A percentile compares a stretch with the other conserved stretches of the same genome.
These are phyloP conservation scores for Penicillium pancosmium DNA, from an alignment of 495 filamentous ascomycete genomes.

Conservation along the genomic window DNA sequence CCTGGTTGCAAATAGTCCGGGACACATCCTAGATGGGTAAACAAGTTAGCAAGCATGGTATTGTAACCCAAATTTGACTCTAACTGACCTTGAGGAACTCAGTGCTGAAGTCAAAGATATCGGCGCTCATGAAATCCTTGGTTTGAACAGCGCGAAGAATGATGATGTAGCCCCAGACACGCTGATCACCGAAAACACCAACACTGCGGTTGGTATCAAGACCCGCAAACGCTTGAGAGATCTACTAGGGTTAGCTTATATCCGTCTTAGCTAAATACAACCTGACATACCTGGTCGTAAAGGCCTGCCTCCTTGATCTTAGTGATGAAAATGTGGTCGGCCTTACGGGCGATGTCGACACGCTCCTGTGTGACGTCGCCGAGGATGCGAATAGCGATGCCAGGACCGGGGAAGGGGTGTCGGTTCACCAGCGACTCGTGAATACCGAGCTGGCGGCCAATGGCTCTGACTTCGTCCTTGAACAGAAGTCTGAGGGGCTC, in stretches of 20 bases:
- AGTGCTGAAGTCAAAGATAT: slow-evolving; percentile 17
- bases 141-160: slow-evolving; percentile 27
- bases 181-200: slow-evolving; percentile 29
- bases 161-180: slow-evolving; percentile 29
- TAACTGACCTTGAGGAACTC: slow-evolving; percentile 18
- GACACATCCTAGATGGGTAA: slow-evolving; percentile 19
- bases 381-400: slow-evolving; percentile 85
- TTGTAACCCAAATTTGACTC: neutral
- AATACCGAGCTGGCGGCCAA: slow-evolving; percentile 78
- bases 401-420: slow-evolving; percentile 82
- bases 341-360: slow-evolving; percentile 78
- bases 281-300: slow-evolving; percentile 59
- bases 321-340: slow-evolving; percentile 82
- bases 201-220: slow-evolving; percentile 43
- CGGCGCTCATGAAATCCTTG: slow-evolving; percentile 29
- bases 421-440: slow-evolving; percentile 77
- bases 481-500: slow-evolving; percentile 82
- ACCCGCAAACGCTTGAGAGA: slow-evolving; percentile 83
- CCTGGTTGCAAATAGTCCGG: slow-evolving; percentile 24
- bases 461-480: slow-evolving; percentile 77
- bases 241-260: slow-evolving; percentile 31
- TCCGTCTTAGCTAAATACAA: neutral
- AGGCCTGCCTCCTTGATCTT: slow-evolving; percentile 83
- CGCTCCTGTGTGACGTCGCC: slow-evolving; percentile 83
- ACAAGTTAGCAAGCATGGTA: slow-evolving; percentile 4